Evolutionary conservation across 2,329 filamentous ascomycete genomes (phyloP).

Genomic region (Fusarium nematophilum): DNA sequence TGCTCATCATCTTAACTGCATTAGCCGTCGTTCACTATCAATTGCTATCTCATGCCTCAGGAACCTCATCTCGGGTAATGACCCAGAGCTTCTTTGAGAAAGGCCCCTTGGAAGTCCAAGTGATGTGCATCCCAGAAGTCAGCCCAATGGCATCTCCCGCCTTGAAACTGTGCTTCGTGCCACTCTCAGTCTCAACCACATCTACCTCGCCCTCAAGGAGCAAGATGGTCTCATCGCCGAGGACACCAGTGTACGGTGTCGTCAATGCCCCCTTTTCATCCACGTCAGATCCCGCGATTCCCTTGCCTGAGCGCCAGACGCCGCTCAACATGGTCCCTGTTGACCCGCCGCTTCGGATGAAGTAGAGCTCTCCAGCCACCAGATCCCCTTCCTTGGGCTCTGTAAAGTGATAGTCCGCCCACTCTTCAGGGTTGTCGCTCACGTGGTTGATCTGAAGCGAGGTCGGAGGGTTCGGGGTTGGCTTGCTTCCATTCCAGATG

Average conservation of each 20-base stretch:
- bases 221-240: too few relatives aligned
- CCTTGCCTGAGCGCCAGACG: slow-evolving; percentile 12
- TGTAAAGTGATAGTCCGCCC: slow-evolving; percentile 26
- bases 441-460: slow-evolving; percentile 12
- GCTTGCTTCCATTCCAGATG: slow-evolving; percentile 12
- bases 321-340: slow-evolving; percentile 9
- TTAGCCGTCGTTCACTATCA: too few relatives aligned
- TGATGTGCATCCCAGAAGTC: slow-evolving; percentile 12
- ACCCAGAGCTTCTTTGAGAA: slow-evolving; percentile 14
- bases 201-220: not conserved
- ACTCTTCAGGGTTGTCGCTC: slow-evolving; percentile 15
- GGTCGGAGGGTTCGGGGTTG: not conserved
- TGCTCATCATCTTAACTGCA: too few relatives aligned
- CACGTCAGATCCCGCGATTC: slow-evolving; percentile 5
- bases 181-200: not conserved
- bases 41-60: not conserved
- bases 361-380: slow-evolving; percentile 28
- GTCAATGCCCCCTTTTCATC: not conserved
- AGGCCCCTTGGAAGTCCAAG: slow-evolving; percentile 14
- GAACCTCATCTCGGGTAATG: not conserved
- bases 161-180: slow-evolving; percentile 12
- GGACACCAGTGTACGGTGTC: too few relatives aligned
- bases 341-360: slow-evolving; percentile 19
- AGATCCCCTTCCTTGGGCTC: slow-evolving; percentile 28
- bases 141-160: slow-evolving; percentile 8